These are phyloP conservation scores for Wickerhamiella azymoides DNA, from an alignment of 805 yeast genomes.

Conservation along the genomic window DNA sequence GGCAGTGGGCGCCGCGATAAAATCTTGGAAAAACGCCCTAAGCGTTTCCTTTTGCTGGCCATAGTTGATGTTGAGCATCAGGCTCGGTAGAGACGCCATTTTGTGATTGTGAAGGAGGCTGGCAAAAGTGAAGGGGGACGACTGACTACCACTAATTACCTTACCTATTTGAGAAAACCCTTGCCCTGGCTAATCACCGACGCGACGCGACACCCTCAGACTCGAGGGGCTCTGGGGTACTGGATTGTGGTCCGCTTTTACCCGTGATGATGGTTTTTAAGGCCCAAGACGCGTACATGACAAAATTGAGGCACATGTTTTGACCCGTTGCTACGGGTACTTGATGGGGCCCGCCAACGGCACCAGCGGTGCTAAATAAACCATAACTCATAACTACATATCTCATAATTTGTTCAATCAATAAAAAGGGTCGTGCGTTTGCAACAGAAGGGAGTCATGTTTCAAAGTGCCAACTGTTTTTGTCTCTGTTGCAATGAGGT, in stretches of 20 bases:
- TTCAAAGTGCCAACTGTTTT: slow-evolving; percentile 1
- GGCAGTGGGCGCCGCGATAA: slow-evolving; percentile 21
- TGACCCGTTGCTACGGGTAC: neutral
- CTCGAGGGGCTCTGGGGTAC: too few relatives aligned
- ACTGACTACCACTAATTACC: neutral
- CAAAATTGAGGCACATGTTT: neutral
- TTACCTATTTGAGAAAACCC: slow-evolving; percentile 5
- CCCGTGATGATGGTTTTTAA: neutral
- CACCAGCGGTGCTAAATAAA: too few relatives aligned
- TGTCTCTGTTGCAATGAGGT: slow-evolving; percentile 13
- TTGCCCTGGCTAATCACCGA: neutral
- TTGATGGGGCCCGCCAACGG: too few relatives aligned
- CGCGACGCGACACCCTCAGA: neutral
- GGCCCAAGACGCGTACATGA: too few relatives aligned
- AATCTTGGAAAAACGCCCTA: slow-evolving; percentile 39
- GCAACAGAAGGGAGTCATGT: too few relatives aligned
- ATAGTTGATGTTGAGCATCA: slow-evolving; percentile 50
- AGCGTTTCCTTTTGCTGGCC: slow-evolving; percentile 43
- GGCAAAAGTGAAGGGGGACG: neutral
- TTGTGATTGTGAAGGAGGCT: neutral
- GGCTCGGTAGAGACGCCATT: slow-evolving; percentile 16
- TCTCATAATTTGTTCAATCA: neutral
- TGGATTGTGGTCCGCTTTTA: neutral
- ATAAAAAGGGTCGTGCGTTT: neutral
- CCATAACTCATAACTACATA: neutral